Evolutionary conservation across 1,284 basidiomycete genomes (phyloP), one percentile per base, ranked within the genome.

Genomic region (Rhodotorula sp.): DNA sequence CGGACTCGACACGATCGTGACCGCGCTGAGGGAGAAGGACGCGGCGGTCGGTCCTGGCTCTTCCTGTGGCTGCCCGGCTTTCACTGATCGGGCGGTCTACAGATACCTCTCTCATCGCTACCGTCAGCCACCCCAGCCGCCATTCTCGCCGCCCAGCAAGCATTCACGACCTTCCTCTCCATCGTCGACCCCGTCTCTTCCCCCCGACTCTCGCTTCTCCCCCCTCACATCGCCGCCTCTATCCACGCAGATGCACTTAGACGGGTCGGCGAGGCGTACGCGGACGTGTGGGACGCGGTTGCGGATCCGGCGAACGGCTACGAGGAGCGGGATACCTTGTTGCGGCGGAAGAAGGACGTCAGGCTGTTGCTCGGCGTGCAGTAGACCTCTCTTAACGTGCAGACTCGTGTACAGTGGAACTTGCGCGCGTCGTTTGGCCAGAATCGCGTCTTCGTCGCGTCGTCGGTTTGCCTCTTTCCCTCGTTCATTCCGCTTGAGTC

Each of bases 271-370:
- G 80, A 81, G 44, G 86, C 87, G 4, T 96, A 96, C 80, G 83
- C 82, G 15, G 79, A 83, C 70, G 81, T 95, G 2, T 91, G 62
- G 44, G 66, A 71, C 30, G 86, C 87, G 70, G 89, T 95, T 22
- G 84, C 86, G 78, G 87, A 86, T 69, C 85, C 87, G 63, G 84
- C 86, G 78, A 92, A 92, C 71, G 85, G 84, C 76, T 97, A 95
- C 78, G 92, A 96, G 80, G 92, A 92, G 53, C 88, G 87, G 18
- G 85, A 88, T 72, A 94, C 92, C n/a, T 78, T 96, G 71, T 80
- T 96, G 52, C 88, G 91, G n/a, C 86, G 89, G 55, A 80, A 80
- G 10, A 79, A 78, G 66, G 82, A 83, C 47, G 83, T 84, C 18
- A 78, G 76, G 62, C 81, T 81, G 51, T 76, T 83, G 30, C 73